These are phyloP conservation scores for Neurospora crassa DNA, from an alignment of 2,329 filamentous ascomycete species.

Conservation along the genomic window DNA sequence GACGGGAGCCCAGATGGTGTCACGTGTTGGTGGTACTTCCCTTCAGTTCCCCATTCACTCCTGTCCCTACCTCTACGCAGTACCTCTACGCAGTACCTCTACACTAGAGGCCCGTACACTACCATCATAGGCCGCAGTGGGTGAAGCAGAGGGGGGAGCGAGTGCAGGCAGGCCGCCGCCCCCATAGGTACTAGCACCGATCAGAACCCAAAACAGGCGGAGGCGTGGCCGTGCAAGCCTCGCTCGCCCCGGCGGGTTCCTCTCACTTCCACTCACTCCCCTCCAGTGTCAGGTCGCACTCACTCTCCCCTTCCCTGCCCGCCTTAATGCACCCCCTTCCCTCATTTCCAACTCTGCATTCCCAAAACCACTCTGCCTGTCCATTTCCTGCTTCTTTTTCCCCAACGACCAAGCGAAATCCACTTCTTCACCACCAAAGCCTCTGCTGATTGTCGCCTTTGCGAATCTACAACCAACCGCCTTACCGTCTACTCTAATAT, in stretches of 20 bases:
- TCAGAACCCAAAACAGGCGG: slow-evolving; percentile 10
- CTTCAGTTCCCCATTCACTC: not conserved
- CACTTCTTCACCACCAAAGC: slow-evolving; percentile 5
- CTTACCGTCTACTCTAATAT: not conserved
- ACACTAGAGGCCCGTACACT: too few relatives aligned
- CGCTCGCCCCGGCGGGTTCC: slow-evolving; percentile 5
- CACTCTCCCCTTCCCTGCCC: slow-evolving; percentile 15
- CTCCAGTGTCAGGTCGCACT: not conserved
- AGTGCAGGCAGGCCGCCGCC: not conserved
- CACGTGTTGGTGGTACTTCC: not conserved
- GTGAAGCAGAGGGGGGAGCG: not conserved
- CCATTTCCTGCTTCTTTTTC: slow-evolving; percentile 12
- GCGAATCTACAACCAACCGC: slow-evolving; percentile 1
- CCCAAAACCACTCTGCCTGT: slow-evolving; percentile 16
- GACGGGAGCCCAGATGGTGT: not conserved
- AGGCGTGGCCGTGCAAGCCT: slow-evolving; percentile 14
- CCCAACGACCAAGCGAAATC: slow-evolving; percentile 12
- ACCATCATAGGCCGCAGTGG: not conserved
- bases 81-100: too few relatives aligned
- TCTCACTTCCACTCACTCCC: not conserved
- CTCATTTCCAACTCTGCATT: slow-evolving; percentile 22
- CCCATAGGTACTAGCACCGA: not conserved
- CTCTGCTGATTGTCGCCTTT: slow-evolving; percentile 1
- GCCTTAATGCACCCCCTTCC: slow-evolving; percentile 17
- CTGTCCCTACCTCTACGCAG: too few relatives aligned